Evolutionary conservation across 1,284 basidiomycete species (phyloP).

Genomic region (Agaricales sp.): DNA sequence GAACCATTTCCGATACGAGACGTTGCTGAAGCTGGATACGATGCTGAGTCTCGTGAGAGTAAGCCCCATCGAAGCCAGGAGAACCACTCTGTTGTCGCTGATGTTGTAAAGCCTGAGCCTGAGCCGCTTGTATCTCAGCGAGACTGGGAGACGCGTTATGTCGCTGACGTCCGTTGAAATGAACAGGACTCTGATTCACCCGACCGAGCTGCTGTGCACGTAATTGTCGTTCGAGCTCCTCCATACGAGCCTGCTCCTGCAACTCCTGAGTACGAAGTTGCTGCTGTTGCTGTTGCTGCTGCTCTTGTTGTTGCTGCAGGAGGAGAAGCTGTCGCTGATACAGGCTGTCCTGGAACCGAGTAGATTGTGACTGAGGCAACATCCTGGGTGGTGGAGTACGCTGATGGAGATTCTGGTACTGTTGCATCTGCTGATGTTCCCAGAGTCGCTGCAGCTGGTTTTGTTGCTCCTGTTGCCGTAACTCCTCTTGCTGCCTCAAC

Average conservation of each 20-base stretch:
- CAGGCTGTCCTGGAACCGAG: conserved; percentile 49
- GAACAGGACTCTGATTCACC: conserved; percentile 31
- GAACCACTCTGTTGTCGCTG: conserved; percentile 38
- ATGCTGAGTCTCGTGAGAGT: conserved; percentile 33
- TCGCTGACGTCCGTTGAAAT: conserved; percentile 27
- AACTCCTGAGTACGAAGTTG: conserved; percentile 34
- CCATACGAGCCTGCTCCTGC: conserved; percentile 49
- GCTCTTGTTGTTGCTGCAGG: conserved; percentile 50
- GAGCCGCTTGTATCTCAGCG: conserved; percentile 26
- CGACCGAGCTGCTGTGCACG: conserved; percentile 37
- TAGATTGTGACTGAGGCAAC: conserved; percentile 61
- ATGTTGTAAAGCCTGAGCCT: conserved; percentile 26
- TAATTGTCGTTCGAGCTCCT: conserved; percentile 53
- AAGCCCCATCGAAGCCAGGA: conserved; percentile 30
- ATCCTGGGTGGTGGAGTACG: conserved; percentile 56
- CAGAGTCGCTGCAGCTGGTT: conserved; percentile 27
- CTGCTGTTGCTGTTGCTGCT: conserved; percentile 44
- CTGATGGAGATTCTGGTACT: conserved; percentile 32
- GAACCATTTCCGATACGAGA: conserved; percentile 59
- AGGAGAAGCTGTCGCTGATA: conserved; percentile 49
- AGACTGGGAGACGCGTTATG: conserved; percentile 26
- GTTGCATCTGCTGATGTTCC: conserved; percentile 29
- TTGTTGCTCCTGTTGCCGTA: conserved; percentile 26
- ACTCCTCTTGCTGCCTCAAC: conserved; percentile 26
- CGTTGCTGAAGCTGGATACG: conserved; percentile 64